These are phyloP conservation scores for Stephania yunnanensis DNA, from an alignment of 164 flowering plant species.

Conservation along the genomic window DNA sequence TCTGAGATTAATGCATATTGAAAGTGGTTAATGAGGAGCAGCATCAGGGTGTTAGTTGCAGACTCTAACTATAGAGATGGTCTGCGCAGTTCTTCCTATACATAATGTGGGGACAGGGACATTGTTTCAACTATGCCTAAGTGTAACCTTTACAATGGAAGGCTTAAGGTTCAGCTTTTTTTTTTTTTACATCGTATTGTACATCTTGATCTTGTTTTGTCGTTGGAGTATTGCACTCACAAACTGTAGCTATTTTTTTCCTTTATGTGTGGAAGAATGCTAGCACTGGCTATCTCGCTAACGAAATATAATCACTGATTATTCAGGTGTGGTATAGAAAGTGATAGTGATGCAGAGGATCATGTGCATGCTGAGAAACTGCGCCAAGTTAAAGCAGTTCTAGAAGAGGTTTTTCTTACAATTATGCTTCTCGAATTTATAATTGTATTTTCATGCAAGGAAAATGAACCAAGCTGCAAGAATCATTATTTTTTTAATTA, in stretches of 20 bases:
- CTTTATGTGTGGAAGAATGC: neutral
- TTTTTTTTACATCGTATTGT: neutral
- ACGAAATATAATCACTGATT: slow-evolving; percentile 5
- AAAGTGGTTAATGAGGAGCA: neutral
- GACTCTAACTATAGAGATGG: neutral
- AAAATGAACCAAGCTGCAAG: neutral
- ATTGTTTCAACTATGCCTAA: neutral
- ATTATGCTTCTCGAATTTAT: neutral
- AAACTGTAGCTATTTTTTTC: too few species aligned
- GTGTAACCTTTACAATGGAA: neutral
- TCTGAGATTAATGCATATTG: too few species aligned
- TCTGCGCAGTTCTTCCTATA: neutral
- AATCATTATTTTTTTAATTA: neutral
- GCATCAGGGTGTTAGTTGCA: neutral
- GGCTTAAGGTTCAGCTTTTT: neutral
- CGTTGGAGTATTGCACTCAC: neutral
- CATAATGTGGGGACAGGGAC: neutral
- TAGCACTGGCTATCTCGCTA: neutral
- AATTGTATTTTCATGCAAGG: neutral
- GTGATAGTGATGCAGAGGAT: slow-evolving; percentile 99
- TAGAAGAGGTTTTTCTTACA: slow-evolving; percentile 75
- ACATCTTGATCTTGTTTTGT: neutral
- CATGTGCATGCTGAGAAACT: slow-evolving; percentile 98
- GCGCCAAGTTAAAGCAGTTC: slow-evolving; percentile 99
- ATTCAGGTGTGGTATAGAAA: slow-evolving; percentile 85